These are phyloP conservation scores for Pseudogymnoascus sp. DNA, from an alignment of 2,329 filamentous ascomycete genomes.

Conservation along the genomic window DNA sequence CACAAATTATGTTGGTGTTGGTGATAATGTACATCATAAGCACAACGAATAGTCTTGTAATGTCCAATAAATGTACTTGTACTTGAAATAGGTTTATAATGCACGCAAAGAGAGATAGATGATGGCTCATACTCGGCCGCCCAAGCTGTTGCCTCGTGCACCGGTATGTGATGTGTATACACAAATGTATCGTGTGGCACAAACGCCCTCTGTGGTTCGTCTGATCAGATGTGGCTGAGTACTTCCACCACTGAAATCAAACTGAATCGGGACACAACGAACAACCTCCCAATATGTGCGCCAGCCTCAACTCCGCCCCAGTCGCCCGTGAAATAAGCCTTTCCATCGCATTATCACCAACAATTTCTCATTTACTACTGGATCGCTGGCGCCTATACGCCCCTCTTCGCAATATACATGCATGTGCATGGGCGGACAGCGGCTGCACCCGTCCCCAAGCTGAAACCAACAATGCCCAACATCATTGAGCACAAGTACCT, in stretches of 20 bases:
- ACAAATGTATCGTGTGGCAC: background rate
- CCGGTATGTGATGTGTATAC: background rate
- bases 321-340: background rate
- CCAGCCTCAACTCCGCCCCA: conserved; percentile 1
- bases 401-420: conserved; percentile 4
- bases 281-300: background rate
- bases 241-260: background rate
- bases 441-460: background rate
- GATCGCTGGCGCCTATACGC: conserved; percentile 3
- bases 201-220: background rate
- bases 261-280: background rate
- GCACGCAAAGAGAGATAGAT: background rate
- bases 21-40: background rate
- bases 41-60: background rate
- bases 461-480: conserved; percentile 7
- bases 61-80: background rate
- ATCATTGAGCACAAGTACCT: conserved; percentile 2
- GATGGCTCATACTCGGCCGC: background rate
- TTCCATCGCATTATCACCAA: background rate
- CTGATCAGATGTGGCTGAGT: conserved; percentile 3
- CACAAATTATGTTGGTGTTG: background rate
- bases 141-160: background rate
- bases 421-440: background rate
- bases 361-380: conserved; percentile 6
- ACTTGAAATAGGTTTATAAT: background rate